Percentiles rank a stretch among this genome's conserved stretches.
These are phyloP conservation scores for Cadophora sp. DNA, from an alignment of 2,329 filamentous ascomycete species.

Conservation along the genomic window DNA sequence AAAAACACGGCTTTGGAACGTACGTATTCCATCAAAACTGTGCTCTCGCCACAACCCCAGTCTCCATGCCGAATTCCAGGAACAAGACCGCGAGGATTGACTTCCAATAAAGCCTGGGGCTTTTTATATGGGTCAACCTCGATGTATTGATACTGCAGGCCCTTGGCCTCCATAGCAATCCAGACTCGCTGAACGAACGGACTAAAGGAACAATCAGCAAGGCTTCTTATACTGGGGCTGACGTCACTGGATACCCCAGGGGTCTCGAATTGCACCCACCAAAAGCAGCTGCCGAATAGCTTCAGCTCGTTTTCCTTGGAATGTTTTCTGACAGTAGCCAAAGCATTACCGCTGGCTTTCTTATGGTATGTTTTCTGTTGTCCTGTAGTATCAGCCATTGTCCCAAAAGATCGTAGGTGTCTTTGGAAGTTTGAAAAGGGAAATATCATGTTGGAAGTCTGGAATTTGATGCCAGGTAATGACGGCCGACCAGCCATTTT, in stretches of 20 bases:
- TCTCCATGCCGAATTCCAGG: slow-evolving; percentile 79
- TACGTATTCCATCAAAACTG: slow-evolving; percentile 85
- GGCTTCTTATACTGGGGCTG: slow-evolving; percentile 23
- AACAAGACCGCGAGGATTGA: slow-evolving; percentile 78
- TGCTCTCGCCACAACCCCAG: slow-evolving; percentile 84
- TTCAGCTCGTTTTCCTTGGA: slow-evolving; percentile 74
- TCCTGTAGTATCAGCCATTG: slow-evolving; percentile 48
- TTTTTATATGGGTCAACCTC: slow-evolving; percentile 84
- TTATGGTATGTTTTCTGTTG: slow-evolving; percentile 75
- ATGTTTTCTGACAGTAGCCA: slow-evolving; percentile 73
- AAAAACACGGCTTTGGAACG: neutral
- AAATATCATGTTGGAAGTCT: neutral
- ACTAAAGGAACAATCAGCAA: slow-evolving; percentile 45
- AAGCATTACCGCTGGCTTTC: slow-evolving; percentile 74
- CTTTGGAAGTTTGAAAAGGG: slow-evolving; percentile 18
- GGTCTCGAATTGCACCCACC: slow-evolving; percentile 56
- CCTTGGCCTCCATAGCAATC: slow-evolving; percentile 85
- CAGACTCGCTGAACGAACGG: slow-evolving; percentile 89
- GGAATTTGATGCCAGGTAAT: neutral
- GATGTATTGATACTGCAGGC: slow-evolving; percentile 82
- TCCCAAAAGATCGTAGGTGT: slow-evolving; percentile 48
- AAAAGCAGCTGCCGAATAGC: slow-evolving; percentile 84
- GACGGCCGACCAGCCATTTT: slow-evolving; percentile 18
- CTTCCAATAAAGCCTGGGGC: slow-evolving; percentile 72
- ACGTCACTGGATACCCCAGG: slow-evolving; percentile 21